A percentile compares a stretch with the other conserved stretches of the same genome.
Conservation (phyloP, 2,329 filamentous ascomycete genomes). For the Cytospora piceicola region DNA sequence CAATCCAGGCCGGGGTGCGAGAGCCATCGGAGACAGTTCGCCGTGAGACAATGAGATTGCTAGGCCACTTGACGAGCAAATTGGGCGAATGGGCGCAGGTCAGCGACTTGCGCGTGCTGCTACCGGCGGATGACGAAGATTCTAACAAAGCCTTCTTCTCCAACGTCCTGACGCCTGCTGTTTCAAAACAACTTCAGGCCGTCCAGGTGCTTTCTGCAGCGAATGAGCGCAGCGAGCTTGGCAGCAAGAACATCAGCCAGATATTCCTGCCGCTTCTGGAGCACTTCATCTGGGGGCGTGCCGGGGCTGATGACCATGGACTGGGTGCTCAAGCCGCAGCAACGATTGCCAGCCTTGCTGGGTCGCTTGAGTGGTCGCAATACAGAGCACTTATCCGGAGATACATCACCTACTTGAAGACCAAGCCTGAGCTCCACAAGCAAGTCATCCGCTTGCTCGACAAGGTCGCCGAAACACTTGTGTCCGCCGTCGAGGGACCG, state of each 20-base stretch:
- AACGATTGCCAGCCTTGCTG: conserved; percentile 74
- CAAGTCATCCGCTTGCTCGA: conserved; percentile 81
- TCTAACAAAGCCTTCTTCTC: conserved; percentile 79
- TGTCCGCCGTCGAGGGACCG: conserved; percentile 51
- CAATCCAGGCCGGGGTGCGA: conserved; percentile 74
- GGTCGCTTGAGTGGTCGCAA: conserved; percentile 85
- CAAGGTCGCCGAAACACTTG: conserved; percentile 77
- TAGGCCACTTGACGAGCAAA: conserved; percentile 75
- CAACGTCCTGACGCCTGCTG: conserved; percentile 88
- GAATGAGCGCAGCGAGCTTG: conserved; percentile 66
- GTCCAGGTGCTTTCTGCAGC: conserved; percentile 75
- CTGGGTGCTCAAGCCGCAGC: conserved; percentile 84
- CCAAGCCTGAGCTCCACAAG: conserved; percentile 83
- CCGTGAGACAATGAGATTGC: conserved; percentile 76
- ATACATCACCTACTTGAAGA: conserved; percentile 80
- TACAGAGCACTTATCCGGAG: conserved; percentile 83
- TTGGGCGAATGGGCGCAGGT: conserved; percentile 73
- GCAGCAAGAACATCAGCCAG: conserved; percentile 77
- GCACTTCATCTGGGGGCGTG: conserved; percentile 87
- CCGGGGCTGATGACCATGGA: conserved; percentile 77
- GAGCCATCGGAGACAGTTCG: conserved; percentile 84
- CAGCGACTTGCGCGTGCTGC: conserved; percentile 72
- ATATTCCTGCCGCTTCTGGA: conserved; percentile 92
- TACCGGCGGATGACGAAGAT: conserved; percentile 67
- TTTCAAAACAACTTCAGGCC: conserved; percentile 82